These are phyloP conservation scores for Casuarina glauca DNA, from an alignment of 306 rosid genomes.

Conservation along the genomic window DNA sequence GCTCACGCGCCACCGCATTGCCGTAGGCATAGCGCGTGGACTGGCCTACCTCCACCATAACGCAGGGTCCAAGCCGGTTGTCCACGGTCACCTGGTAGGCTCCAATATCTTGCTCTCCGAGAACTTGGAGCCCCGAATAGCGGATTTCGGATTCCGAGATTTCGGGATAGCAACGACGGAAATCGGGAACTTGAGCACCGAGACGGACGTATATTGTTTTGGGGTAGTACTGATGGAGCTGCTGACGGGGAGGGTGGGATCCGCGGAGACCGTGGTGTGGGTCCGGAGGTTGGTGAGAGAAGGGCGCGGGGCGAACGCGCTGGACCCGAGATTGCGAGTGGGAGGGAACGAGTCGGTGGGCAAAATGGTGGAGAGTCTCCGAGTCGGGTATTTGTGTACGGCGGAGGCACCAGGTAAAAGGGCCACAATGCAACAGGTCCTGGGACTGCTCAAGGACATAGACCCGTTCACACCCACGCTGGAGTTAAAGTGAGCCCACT, in stretches of 20 bases:
- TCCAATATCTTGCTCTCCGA: constrained; percentile 66
- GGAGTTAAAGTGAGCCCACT: constrained; percentile 32
- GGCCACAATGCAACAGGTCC: constrained; percentile 85
- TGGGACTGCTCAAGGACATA: constrained; percentile 83
- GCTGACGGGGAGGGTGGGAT: constrained; percentile 68
- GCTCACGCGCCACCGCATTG: constrained; percentile 86
- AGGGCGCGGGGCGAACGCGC: constrained; percentile 42
- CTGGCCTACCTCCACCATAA: constrained; percentile 85
- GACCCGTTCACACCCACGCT: constrained; percentile 40
- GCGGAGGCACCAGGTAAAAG: constrained; percentile 85
- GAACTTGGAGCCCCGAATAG: constrained; percentile 74
- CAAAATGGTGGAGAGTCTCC: constrained; percentile 82
- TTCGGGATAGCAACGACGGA: constrained; percentile 23
- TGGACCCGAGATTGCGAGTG: constrained; percentile 55
- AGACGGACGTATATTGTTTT: constrained; percentile 87
- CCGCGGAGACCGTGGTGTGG: constrained; percentile 87
- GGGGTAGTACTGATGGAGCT: constrained; percentile 95
- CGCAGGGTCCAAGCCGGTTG: constrained; percentile 77
- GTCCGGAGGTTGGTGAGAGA: constrained; percentile 83
- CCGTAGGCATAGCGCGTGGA: constrained; percentile 91
- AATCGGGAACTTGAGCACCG: constrained; percentile 34
- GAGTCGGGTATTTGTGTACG: constrained; percentile 89
- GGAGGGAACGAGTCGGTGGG: constrained; percentile 44
- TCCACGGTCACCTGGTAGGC: constrained; percentile 81
- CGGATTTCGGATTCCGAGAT: constrained; percentile 69